Evolutionary conservation across 805 yeast genomes (phyloP), one percentile per base, ranked within the genome.

Genomic region (Candida hungchunana): DNA sequence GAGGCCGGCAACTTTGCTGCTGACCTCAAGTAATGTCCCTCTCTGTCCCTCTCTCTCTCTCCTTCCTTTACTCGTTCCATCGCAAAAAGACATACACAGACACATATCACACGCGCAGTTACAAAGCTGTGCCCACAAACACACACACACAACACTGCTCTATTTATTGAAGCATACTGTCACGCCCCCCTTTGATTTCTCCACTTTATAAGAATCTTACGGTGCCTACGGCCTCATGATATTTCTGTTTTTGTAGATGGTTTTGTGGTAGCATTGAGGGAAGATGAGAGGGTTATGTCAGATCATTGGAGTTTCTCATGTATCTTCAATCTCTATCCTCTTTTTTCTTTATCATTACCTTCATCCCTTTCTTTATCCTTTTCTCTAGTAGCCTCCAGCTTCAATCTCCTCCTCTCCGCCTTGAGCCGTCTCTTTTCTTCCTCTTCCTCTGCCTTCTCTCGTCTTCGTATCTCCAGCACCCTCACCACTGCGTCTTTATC

Each of bases 1-100:
- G 75, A 60, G 51, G 64, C 65, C 46, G 79, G 79, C 51, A 75
- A 62, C 52, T 75, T 76, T 53, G 71, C 79, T 39, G 75, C 67
- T 51, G 70, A 72, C 51, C 48, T 67, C 46, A 62, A 62, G 44
- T 49, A 45, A 32, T n/a, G n/a, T n/a, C n/a, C n/a, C n/a, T n/a
- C n/a, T n/a, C n/a, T n/a, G n/a, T n/a, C n/a, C n/a, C n/a, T n/a
- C n/a, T n/a, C n/a, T n/a, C n/a, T n/a, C n/a, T n/a, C n/a, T n/a
- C n/a, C n/a, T n/a, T n/a, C n/a, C n/a, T n/a, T n/a, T n/a, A n/a
- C 5, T 6, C 24, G 14, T 20, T 20, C 18, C n/a, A 19, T 19
- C n/a, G 16, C 21, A 27, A 25, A 10, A 11, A 33, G 7, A 18
- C 26, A 22, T 14, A 6, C 29, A 18, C 34, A 29, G 15, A 23